These are phyloP conservation scores for Pichia sp. DNA, from an alignment of 1,139 yeast genomes.

Conservation along the genomic window DNA sequence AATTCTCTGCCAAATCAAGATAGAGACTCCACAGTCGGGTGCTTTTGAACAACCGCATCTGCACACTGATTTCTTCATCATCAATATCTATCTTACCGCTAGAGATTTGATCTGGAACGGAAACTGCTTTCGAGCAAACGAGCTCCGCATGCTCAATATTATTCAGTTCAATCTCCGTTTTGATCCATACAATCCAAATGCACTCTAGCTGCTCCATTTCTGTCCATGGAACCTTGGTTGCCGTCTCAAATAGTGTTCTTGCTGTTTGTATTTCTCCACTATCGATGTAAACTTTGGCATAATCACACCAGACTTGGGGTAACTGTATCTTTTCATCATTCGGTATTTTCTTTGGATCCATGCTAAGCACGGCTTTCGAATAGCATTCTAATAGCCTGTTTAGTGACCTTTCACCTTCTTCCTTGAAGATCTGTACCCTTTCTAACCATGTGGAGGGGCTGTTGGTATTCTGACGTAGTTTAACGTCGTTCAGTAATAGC, in stretches of 20 bases:
- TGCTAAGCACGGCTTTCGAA: constrained; percentile 61
- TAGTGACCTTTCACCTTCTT: constrained; percentile 26
- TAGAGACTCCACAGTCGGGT: constrained; percentile 68
- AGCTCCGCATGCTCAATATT: constrained; percentile 50
- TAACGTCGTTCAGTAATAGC: constrained; percentile 59
- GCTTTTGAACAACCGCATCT: constrained; percentile 47
- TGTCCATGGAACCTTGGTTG: constrained; percentile 66
- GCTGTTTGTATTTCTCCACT: constrained; percentile 23
- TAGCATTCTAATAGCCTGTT: constrained; percentile 50
- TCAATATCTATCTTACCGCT: constrained; percentile 34
- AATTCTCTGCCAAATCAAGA: constrained; percentile 67
- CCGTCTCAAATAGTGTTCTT: constrained; percentile 49
- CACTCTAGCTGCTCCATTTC: constrained; percentile 60
- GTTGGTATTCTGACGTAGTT: constrained; percentile 58
- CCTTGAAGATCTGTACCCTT: constrained; percentile 40
- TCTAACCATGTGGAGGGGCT: constrained; percentile 66
- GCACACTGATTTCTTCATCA: constrained; percentile 49
- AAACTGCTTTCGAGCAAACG: constrained; percentile 50
- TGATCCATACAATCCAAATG: constrained; percentile 72
- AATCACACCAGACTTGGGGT: constrained; percentile 62
- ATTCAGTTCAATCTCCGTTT: constrained; percentile 50
- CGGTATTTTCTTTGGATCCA: constrained; percentile 54
- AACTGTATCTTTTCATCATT: constrained; percentile 35
- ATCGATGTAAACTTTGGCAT: constrained; percentile 59
- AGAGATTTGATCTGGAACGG: constrained; percentile 35